These are phyloP conservation scores for Colletotrichum cuscutae DNA, from an alignment of 2,329 filamentous ascomycete species.

Conservation along the genomic window DNA sequence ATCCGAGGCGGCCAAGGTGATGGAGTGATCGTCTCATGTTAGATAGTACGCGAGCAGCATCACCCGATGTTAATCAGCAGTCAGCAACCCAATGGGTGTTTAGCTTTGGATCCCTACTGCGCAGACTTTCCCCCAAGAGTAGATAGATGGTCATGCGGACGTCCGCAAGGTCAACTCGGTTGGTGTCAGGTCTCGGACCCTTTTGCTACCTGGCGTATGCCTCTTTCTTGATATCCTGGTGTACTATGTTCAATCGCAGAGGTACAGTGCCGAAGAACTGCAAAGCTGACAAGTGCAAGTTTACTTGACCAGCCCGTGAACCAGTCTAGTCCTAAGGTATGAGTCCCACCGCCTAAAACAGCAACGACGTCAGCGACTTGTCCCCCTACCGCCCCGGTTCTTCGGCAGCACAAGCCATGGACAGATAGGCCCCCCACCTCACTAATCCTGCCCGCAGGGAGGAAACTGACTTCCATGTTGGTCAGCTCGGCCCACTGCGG, in stretches of 20 bases:
- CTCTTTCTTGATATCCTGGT: too few species aligned
- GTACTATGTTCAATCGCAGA: too few species aligned
- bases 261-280: not conserved
- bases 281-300: not conserved
- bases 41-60: not conserved
- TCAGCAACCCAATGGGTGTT: not conserved
- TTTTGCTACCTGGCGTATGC: not conserved
- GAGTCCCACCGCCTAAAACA: not conserved
- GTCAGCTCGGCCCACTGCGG: constrained; percentile 20
- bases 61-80: not conserved
- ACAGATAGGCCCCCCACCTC: constrained; percentile 5
- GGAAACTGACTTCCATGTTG: not conserved
- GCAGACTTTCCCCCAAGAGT: not conserved
- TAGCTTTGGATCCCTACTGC: not conserved
- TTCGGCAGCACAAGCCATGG: constrained; percentile 6
- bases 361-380: constrained; percentile 27
- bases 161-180: constrained; percentile 1
- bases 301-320: not conserved
- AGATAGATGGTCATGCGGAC: constrained; percentile 9
- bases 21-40: constrained; percentile 24
- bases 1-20: not conserved
- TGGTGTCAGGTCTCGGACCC: not conserved
- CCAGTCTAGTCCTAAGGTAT: not conserved
- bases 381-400: not conserved
- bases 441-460: not conserved